Evolutionary conservation across 805 yeast species (phyloP), one percentile per base, ranked within the genome.

Genomic region (Myxozyma vanderwaltii): DNA sequence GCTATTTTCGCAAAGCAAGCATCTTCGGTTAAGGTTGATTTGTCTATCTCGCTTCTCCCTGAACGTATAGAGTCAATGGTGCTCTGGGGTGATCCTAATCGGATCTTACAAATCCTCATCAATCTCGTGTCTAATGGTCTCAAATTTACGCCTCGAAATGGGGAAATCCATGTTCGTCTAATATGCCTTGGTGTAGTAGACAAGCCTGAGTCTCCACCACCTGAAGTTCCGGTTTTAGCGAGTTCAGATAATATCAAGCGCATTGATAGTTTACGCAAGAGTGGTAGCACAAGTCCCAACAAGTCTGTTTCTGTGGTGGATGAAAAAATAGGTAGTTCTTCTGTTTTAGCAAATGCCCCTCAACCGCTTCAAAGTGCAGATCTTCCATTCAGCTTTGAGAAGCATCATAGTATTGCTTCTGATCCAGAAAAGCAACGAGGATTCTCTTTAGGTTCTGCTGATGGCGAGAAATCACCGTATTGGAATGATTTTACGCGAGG

Each of bases 101-200:
- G 98, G 70, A 88, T 94, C 43, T 83, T 89, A 56, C 99, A 92
- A 72, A 86, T 94, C 51, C 85, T 92, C 5, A 91, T 92, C 91
- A 94, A 94, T 69, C 77, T 94, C 56, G 94, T 92, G 8, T 86
- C 95, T 17, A 92, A 94, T 73, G 85, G 96, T 0, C 77, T 94
- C 67, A 94, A 94, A 71, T 94, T 94, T 68, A 91, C 98, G 0
- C 96, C 96, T 0, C 87, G 85, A 17, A 67, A 67, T 31, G 76
- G 77, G 7, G 36, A 63, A 2, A 72, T 75, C 2, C 58, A 67
- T 1, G 71, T 70, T 23, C 64, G 64, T 12, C 12, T 61, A 7
- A 31, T 55, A 19, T 61, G 65, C 38, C 52, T 41, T 19, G 89
- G 89, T 59, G 98, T 97, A 1, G 79, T 81, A 15, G 95, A 91